Evolutionary conservation across 305 asterid species (phyloP), one percentile per base, ranked within the genome.

Genomic region (Fraxinus floribunda): DNA sequence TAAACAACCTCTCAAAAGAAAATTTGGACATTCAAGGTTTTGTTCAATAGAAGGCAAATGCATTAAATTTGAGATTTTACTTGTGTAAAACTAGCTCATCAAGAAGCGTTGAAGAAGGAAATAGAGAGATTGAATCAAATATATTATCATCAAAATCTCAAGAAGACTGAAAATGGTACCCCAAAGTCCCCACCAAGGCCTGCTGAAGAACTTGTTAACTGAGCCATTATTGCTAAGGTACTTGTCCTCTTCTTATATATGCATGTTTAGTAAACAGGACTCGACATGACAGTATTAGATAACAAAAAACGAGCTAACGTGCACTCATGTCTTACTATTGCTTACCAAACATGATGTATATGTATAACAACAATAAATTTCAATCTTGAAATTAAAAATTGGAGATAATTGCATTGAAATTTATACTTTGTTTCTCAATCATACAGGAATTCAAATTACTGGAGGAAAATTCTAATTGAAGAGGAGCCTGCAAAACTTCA

Each of bases 101-200:
- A 95, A 90, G 98, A 95, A 83, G 97, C 98, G 80, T 81, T 95
- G 90, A 93, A 89, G 90, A 91, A 92, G 87, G 98, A 95, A 87
- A 95, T 95, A 64, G 98, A 93, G 88, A 92, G 97, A 89, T 84
- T 95, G 66, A 91, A 95, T 89, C 93, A 91, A 86, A 73, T 92
- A 60, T 95, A 90, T 83, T 92, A 87, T 84, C 93, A 92, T 76
- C 97, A 93, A 81, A 91, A 90, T 78, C 24, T 92, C 82, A 94
- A 93, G 91, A 89, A 91, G 83, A 84, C 91, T 89, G 95, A 92
- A 81, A 90, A 85, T 78, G 83, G 52, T 15, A 79, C 81, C 1
- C 76, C 87, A 44, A 87, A 87, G 55, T 85, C 89, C 77, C 89
- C 91, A 39, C 76, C 86, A 76, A 81, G 85, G 46, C 85, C 87